A percentile compares a stretch with the other conserved stretches of the same genome.
Conservation (phyloP, 2,329 filamentous ascomycete genomes). For the Colletotrichum cordylinicola region DNA sequence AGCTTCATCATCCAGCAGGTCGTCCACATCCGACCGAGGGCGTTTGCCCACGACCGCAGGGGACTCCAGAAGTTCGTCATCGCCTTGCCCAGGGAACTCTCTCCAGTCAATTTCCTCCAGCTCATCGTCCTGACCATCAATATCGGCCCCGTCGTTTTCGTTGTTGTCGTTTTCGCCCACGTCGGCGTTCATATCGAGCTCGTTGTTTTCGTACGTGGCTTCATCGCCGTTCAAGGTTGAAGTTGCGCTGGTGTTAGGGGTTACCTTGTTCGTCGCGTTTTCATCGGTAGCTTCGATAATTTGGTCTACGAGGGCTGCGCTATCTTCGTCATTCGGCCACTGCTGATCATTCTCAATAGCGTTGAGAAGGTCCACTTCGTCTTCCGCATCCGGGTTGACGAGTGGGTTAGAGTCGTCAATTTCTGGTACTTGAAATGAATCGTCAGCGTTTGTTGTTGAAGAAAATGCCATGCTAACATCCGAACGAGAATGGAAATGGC, state of each 20-base stretch:
- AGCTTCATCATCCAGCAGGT: conserved; percentile 23
- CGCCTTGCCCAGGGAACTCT: conserved; percentile 26
- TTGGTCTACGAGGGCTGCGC: not conserved
- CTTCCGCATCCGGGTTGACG: conserved; percentile 23
- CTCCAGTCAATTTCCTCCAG: conserved; percentile 31
- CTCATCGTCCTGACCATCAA: not conserved
- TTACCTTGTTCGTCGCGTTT: conserved; percentile 13
- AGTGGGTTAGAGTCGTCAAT: conserved; percentile 31
- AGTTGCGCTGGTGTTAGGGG: conserved; percentile 32
- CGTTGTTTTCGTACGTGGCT: conserved; percentile 26
- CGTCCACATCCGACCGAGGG: conserved; percentile 27
- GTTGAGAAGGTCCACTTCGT: not conserved
- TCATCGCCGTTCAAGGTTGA: conserved; percentile 38
- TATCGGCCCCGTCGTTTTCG: not conserved
- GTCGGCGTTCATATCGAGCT: conserved; percentile 35
- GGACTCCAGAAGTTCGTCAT: conserved; percentile 12
- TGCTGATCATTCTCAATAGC: not conserved
- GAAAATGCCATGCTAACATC: conserved; percentile 24
- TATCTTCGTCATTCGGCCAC: not conserved
- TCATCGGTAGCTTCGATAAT: not conserved
- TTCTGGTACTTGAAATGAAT: conserved; percentile 25
- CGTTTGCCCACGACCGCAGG: conserved; percentile 24
- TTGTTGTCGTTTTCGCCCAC: not conserved
- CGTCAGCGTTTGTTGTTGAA: conserved; percentile 29
- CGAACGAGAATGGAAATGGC: conserved; percentile 20